Evolutionary conservation across 495 filamentous ascomycete species (phyloP), one percentile per base, ranked within the genome.

Genomic region (Pseudevernia furfuracea): DNA sequence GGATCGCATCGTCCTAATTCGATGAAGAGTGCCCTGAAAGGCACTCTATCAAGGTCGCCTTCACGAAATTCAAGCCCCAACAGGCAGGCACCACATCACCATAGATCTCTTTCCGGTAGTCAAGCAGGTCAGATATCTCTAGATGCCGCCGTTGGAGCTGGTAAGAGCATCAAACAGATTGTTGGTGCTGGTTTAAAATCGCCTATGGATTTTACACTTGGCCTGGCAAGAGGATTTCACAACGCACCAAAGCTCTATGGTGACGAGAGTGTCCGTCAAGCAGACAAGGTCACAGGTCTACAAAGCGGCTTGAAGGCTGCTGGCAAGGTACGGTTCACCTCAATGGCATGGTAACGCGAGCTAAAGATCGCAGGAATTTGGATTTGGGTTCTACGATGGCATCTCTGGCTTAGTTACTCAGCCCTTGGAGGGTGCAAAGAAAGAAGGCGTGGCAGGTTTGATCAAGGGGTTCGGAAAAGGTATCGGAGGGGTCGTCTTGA

Each of bases 191-290:
- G 85, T n/a, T 74, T 92, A 60, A 85, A 87, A 74, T 85, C 87
- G 1, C 91, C 91, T 0, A 87, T 91, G 76, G 90, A 95, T 66
- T 84, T 94, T 63, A 86, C 89, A 17, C 76, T 95, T 48, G 87
- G 85, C 19, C 71, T 96, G 4, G 85, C 91, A 0, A 89, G 87
- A 73, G 91, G 91, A 12, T 95, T 96, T 67, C 89, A 95, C 72
- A 96, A 95, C 70, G 85, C 84, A 1, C 90, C 91, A 0, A 87
- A 83, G 61, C 73, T 95, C 2, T 94, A 93, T 64, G 85, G 90
- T 49, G 90, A 91, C 67, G 81, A 85, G 9, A 91, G 82, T 55
- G 86, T 96, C 5, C 81, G 84, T 19, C 81, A 83, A 19, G 76
- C 78, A 0, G 85, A 89, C 55, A 89, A 87, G 63, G 87, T 96